Evolutionary conservation across 805 yeast species (phyloP).

Genomic region (Metschnikowia matae): DNA sequence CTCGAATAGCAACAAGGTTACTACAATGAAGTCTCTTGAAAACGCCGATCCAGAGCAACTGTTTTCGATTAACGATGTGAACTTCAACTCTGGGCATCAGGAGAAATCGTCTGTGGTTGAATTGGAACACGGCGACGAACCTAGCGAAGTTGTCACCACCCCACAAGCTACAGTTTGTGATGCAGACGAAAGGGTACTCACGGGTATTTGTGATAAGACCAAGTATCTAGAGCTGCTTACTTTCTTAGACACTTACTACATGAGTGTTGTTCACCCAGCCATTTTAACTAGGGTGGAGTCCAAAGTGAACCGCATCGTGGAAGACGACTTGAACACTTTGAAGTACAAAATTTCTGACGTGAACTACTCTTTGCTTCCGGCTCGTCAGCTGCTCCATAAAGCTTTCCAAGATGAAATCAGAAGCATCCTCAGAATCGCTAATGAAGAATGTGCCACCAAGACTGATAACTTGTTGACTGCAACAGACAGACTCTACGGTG

Average conservation of each 20-base stretch:
- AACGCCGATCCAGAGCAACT: background rate
- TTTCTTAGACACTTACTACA: conserved; percentile 6
- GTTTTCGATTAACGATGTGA: background rate
- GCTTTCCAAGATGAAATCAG: conserved; percentile 34
- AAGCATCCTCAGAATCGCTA: conserved; percentile 32
- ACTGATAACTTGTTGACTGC: conserved; percentile 58
- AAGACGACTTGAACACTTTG: conserved; percentile 6
- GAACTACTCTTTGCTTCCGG: conserved; percentile 32
- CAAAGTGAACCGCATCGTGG: conserved; percentile 5
- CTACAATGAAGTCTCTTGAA: background rate
- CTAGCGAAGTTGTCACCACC: background rate
- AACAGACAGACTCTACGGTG: conserved; percentile 68
- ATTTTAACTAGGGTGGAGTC: conserved; percentile 4
- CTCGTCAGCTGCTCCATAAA: conserved; percentile 29
- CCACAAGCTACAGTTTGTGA: background rate
- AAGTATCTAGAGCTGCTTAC: conserved; percentile 3
- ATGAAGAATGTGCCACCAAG: conserved; percentile 46
- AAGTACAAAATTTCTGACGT: conserved; percentile 19
- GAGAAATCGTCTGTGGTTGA: conserved; percentile 4
- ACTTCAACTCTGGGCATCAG: background rate
- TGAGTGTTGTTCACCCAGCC: conserved; percentile 10
- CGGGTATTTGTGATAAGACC: background rate
- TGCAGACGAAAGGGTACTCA: background rate
- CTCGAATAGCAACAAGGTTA: background rate
- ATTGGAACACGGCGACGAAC: conserved; percentile 2